Conservation (phyloP, 495 filamentous ascomycete genomes). For the Letharia lupina region DNA sequence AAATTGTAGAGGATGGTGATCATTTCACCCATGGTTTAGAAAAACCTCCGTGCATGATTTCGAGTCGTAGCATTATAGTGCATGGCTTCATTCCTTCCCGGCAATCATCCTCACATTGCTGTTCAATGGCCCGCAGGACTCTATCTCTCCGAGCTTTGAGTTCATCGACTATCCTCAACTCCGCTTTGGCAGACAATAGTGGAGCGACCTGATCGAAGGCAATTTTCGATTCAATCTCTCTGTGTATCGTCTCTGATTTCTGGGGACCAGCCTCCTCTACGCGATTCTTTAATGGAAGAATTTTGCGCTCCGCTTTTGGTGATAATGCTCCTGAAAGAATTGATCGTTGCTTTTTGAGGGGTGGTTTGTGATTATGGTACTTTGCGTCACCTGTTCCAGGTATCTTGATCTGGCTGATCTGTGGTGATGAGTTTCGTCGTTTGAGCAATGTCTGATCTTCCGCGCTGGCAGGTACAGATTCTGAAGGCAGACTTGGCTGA, state of each 20-base stretch:
- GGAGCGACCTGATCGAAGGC: not conserved
- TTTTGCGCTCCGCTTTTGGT: not conserved
- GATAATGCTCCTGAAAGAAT: not conserved
- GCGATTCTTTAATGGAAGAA: not conserved
- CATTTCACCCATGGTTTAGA: slow-evolving; percentile 2
- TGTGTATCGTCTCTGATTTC: slow-evolving; percentile 21
- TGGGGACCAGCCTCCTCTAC: not conserved
- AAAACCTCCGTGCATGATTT: not conserved
- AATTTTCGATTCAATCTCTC: not conserved
- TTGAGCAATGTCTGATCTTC: not conserved
- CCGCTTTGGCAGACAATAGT: slow-evolving; percentile 4
- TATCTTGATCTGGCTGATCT: not conserved
- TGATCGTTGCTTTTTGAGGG: slow-evolving; percentile 10
- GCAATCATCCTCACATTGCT: slow-evolving; percentile 1
- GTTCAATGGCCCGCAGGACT: not conserved
- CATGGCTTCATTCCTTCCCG: slow-evolving; percentile 1
- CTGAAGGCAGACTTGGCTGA: slow-evolving; percentile 20
- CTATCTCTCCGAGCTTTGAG: not conserved
- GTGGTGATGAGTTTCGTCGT: slow-evolving; percentile 5
- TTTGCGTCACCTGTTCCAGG: not conserved
- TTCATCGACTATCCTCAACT: not conserved
- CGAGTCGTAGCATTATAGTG: slow-evolving; percentile 1
- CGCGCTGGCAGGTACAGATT: slow-evolving; percentile 18
- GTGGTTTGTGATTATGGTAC: not conserved
- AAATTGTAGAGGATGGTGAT: not conserved